Conservation (phyloP, 805 yeast species). For the Tetrapisispora phaffii region DNA sequence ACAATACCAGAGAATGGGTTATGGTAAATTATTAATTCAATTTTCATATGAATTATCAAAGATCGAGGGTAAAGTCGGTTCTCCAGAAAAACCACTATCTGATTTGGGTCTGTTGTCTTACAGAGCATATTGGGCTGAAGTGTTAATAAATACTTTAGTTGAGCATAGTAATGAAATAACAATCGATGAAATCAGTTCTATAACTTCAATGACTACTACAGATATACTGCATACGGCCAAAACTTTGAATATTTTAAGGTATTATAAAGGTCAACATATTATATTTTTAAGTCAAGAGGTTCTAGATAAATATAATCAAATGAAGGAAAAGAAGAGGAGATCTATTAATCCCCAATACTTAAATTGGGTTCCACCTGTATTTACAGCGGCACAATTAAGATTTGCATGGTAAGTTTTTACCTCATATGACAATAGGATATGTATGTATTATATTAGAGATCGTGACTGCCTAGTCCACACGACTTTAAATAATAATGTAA, state of each 20-base stretch:
- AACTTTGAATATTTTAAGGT: conserved; percentile 78
- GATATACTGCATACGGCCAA: conserved; percentile 91
- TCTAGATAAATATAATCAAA: conserved; percentile 61
- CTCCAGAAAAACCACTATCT: conserved; percentile 94
- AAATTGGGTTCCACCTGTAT: conserved; percentile 88
- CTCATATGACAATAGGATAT: not conserved
- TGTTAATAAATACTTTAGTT: conserved; percentile 61
- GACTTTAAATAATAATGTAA: not conserved
- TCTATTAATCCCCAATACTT: conserved; percentile 62
- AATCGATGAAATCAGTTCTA: conserved; percentile 79
- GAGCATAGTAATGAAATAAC: conserved; percentile 59
- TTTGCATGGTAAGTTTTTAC: conserved; percentile 73
- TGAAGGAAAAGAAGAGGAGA: conserved; percentile 62
- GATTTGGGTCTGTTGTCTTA: conserved; percentile 90
- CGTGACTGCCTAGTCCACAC: not conserved
- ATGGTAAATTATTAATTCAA: conserved; percentile 82
- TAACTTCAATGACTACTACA: conserved; percentile 91
- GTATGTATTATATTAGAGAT: not conserved
- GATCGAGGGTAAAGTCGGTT: conserved; percentile 83
- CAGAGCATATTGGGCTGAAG: conserved; percentile 94
- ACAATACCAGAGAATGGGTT: conserved; percentile 92
- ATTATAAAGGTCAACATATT: conserved; percentile 91
- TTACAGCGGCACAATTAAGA: conserved; percentile 89
- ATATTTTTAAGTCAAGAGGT: conserved; percentile 80
- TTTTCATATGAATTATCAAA: conserved; percentile 86